Evolutionary conservation across 2,329 filamentous ascomycete genomes (phyloP), one percentile per base, ranked within the genome.

Genomic region (Pseudonectria foliicola): DNA sequence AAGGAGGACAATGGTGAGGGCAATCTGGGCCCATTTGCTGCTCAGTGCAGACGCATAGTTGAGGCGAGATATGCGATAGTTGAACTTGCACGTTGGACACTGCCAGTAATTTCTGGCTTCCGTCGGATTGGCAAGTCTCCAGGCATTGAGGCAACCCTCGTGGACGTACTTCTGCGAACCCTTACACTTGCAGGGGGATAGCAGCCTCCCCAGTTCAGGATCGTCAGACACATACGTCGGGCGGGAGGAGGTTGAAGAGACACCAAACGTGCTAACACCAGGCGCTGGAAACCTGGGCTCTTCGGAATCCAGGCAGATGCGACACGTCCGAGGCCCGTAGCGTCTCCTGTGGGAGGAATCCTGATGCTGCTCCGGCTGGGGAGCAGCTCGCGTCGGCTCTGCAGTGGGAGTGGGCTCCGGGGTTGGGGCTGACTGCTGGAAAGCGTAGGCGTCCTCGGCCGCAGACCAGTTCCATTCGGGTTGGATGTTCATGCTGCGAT

Each of bases 161-260:
- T 98, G 92, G 15, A 96, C 88, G 61, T 94, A 95, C 64, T 85
- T 85, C 49, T 90, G 85, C 26, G 85, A 86, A 34, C 92, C 92
- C 64, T 86, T 93, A 72, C 92, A 98, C 63, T 82, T 80, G 70
- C 92, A 98, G 25, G 92, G 92, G 35, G 84, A 83, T 49, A 96
- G 75, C 18, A 98, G 68, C 33, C 87, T 80, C 26, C 86, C 86
- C 21, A 82, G 73, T 44, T 81, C 72, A 6, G 78, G 71, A 45
- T 86, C 84, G 42, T 84, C 76, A 15, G 85, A 89, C 33, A 80
- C 72, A 53, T 94, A 95, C 13, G 58, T 59, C 7, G 64, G 64
- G 16, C 55, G 52, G 13, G 60, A 57, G 13, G 59, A 46, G n/a
- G 45, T 31, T 36, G 49, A 42, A 46, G 58, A 41, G 50, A 63